phyloP scores from a whole-genome alignment of 306 rosid genomes.

The Pterocarpus macrocarpus region DNA sequence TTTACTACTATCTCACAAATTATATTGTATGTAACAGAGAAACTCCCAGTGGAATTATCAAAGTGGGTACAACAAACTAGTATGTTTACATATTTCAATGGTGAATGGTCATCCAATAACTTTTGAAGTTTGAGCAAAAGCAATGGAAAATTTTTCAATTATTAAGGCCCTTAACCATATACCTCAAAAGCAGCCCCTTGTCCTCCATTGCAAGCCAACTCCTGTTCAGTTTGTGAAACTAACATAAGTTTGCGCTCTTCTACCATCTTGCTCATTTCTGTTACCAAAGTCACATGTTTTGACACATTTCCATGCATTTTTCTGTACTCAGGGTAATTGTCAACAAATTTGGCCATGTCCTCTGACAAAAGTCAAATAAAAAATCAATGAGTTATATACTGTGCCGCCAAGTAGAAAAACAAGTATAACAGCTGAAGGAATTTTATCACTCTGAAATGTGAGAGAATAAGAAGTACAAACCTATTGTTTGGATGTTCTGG shows the following conservation, averaged over 20 bases:
- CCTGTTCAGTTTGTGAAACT: constrained; percentile 95
- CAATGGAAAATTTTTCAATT: constrained; percentile 19
- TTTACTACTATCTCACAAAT: constrained; percentile 31
- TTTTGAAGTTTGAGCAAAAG: constrained; percentile 21
- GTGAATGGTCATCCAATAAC: constrained; percentile 21
- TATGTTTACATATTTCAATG: neutral
- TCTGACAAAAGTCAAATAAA: constrained; percentile 65
- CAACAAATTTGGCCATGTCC: constrained; percentile 98
- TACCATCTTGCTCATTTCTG: constrained; percentile 92
- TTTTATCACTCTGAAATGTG: constrained; percentile 28
- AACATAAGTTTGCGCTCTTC: constrained; percentile 88
- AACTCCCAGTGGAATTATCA: constrained; percentile 13
- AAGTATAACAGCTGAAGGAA: constrained; percentile 28
- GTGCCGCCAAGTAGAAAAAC: constrained; percentile 16
- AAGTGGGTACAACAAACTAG: neutral
- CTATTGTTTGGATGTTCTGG: constrained; percentile 95
- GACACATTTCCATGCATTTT: constrained; percentile 98
- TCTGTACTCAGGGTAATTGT: constrained; percentile 92
- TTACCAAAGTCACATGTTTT: constrained; percentile 93
- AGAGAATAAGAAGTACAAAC: constrained; percentile 60
- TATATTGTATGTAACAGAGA: constrained; percentile 25
- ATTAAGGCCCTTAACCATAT: constrained; percentile 18
- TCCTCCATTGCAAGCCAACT: constrained; percentile 97
- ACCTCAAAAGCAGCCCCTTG: constrained; percentile 99
- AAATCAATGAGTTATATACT: constrained; percentile 38